Evolutionary conservation across 2,329 filamentous ascomycete genomes (phyloP).

Genomic region (Aspergillus niger): DNA sequence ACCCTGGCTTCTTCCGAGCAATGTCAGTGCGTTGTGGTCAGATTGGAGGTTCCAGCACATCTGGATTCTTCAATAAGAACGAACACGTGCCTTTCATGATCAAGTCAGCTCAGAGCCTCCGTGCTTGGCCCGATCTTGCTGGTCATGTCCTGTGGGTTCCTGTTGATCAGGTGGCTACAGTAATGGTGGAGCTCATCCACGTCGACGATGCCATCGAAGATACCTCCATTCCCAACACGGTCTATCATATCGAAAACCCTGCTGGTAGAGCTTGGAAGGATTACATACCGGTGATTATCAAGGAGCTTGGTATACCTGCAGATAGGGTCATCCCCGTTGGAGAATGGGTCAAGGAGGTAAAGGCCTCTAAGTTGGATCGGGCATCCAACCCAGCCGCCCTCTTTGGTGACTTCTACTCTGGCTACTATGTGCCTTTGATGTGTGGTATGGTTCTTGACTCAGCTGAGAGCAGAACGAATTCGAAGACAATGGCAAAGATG

Average conservation of each 20-base stretch:
- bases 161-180: conserved; percentile 45
- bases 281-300: conserved; percentile 36
- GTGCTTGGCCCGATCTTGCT: conserved; percentile 43
- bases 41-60: conserved; percentile 52
- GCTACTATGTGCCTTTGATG: neutral
- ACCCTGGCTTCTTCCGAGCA: conserved; percentile 46
- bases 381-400: neutral
- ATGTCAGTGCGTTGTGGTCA: conserved; percentile 53
- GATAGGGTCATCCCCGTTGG: conserved; percentile 38
- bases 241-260: conserved; percentile 52
- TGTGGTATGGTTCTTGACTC: neutral
- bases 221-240: conserved; percentile 23
- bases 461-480: neutral
- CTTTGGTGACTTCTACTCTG: neutral
- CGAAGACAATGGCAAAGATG: neutral
- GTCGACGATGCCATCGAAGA: neutral
- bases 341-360: conserved; percentile 43
- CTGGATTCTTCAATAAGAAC: conserved; percentile 57
- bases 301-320: conserved; percentile 33
- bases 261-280: conserved; percentile 43
- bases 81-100: conserved; percentile 55
- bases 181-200: conserved; percentile 37
- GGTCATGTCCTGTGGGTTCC: conserved; percentile 50
- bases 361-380: conserved; percentile 12
- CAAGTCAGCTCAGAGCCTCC: conserved; percentile 52